phyloP scores from a whole-genome alignment of 2,329 filamentous ascomycete genomes.

The Aspergillus melleus region DNA sequence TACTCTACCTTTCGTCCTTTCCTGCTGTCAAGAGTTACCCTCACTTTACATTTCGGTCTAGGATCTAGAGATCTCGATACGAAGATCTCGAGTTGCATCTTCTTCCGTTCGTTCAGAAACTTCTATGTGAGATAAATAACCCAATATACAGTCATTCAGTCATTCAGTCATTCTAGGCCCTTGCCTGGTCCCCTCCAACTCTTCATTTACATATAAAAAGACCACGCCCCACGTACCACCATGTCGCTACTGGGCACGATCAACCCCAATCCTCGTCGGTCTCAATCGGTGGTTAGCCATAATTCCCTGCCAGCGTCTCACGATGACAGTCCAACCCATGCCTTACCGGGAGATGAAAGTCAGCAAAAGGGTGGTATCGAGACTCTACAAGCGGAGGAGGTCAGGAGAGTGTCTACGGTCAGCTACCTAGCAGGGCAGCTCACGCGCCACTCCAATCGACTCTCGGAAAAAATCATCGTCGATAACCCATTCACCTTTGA shows the following conservation, averaged over 20 bases:
- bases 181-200: too few relatives aligned
- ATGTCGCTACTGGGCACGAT: slow-evolving; percentile 17
- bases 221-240: neutral
- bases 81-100: neutral
- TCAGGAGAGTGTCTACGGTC: neutral
- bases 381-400: neutral
- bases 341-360: neutral
- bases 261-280: slow-evolving; percentile 9
- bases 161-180: too few relatives aligned
- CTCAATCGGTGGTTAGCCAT: slow-evolving; percentile 19
- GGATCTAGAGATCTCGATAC: neutral
- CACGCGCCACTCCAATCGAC: slow-evolving; percentile 21
- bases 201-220: neutral
- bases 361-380: neutral
- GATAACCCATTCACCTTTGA: slow-evolving; percentile 18
- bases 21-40: neutral
- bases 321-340: neutral
- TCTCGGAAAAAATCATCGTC: slow-evolving; percentile 12
- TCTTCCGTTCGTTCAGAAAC: neutral
- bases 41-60: neutral
- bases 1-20: neutral
- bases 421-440: slow-evolving; percentile 11
- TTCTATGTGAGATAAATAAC: neutral
- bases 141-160: neutral
- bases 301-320: slow-evolving; percentile 3